Conservation (phyloP, 1,139 yeast species). For the Geotrichum macrosporum region DNA sequence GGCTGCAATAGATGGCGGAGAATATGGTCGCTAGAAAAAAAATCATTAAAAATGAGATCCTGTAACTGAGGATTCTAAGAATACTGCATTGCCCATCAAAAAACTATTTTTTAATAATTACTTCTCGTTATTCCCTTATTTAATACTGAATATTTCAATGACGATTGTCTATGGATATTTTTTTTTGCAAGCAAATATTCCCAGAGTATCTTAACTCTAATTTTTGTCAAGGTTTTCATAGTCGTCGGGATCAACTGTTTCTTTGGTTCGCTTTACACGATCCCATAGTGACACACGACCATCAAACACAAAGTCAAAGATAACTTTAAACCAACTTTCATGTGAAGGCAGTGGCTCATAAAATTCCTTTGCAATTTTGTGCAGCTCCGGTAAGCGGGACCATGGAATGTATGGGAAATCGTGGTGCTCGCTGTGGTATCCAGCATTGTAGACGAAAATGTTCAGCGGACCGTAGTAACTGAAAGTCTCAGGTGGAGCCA, state of each 20-base stretch:
- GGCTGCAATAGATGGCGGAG: slow-evolving; percentile 32
- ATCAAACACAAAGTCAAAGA: slow-evolving; percentile 65
- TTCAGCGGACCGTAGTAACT: slow-evolving; percentile 83
- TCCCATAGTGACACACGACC: slow-evolving; percentile 70
- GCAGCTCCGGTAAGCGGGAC: slow-evolving; percentile 67
- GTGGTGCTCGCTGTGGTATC: slow-evolving; percentile 91
- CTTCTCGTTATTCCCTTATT: too few species aligned
- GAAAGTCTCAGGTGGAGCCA: slow-evolving; percentile 68
- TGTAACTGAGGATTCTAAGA: too few species aligned
- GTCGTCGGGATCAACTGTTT: slow-evolving; percentile 23
- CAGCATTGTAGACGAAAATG: slow-evolving; percentile 81
- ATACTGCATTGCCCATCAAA: too few species aligned
- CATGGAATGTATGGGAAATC: slow-evolving; percentile 93
- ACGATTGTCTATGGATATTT: too few species aligned
- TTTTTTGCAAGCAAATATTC: neutral
- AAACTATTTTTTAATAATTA: too few species aligned
- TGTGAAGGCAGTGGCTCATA: slow-evolving; percentile 78
- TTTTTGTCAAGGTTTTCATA: slow-evolving; percentile 23
- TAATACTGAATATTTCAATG: too few species aligned
- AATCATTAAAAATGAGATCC: too few species aligned
- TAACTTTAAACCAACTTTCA: slow-evolving; percentile 71
- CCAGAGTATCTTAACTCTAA: too few species aligned
- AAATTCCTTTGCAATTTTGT: slow-evolving; percentile 70
- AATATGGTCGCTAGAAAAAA: slow-evolving; percentile 24
- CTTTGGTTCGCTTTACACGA: slow-evolving; percentile 59